Evolutionary conservation across 345 rosid genomes (phyloP), one percentile per base, ranked within the genome.

Genomic region (Camelina hispida): DNA sequence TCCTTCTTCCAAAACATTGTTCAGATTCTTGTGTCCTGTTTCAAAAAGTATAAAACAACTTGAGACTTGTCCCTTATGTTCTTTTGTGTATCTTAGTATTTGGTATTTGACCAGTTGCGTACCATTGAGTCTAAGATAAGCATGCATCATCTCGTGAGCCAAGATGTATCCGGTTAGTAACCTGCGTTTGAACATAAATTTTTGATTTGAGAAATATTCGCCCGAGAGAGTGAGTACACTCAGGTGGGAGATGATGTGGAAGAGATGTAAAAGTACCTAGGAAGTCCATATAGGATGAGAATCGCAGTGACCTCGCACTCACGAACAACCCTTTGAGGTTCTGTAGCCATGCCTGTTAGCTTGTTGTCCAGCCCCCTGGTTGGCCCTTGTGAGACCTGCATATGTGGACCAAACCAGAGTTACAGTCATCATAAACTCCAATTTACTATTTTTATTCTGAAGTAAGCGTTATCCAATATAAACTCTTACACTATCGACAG

Each of bases 131-230:
- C 99, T 87, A 71, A 95, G 89, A 86, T 87, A 95, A 3, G 97
- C 99, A 37, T 95, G 99, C 97, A 92, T 95, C 97, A 95, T 92
- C 76, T 95, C 97, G 59, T 94, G 98, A 69, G 96, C 97, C 66
- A 94, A 79, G 75, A 94, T 90, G 17, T 93, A 86, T 46, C 97
- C 98, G 1, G 97, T 95, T 66, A 92, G 74, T 81, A 95, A 81
- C 81, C 96, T 93, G 86, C 59, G 58, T 62, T 1, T n/a, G 25
- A n/a, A 25, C 0, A 58, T 0, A 57, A 9, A 3, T 28, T 50
- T 50, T 51, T 69, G 18, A 51, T 50, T 37, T 66, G 30, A 56
- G 58, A 5, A 59, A 6, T 1, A 20, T n/a, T 2, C 18, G 22
- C 1, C 14, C 12, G n/a, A 43, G 28, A 40, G 1, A 23, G 25